Percentiles rank a stretch among this genome's conserved stretches.
These are phyloP conservation scores for Hanseniaspora osmophila DNA, from an alignment of 805 yeast species.

Conservation along the genomic window DNA sequence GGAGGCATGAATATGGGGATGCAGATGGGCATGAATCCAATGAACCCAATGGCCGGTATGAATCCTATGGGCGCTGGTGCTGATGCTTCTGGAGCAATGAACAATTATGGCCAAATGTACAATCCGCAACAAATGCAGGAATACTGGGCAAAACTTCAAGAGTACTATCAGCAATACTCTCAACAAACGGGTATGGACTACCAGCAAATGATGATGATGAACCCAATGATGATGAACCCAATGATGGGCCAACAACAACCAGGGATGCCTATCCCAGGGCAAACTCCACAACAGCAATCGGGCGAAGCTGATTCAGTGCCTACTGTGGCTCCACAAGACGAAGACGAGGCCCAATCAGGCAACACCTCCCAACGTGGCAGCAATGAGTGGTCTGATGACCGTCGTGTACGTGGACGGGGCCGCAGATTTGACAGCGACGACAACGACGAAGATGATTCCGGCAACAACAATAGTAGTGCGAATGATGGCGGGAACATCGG, in stretches of 20 bases:
- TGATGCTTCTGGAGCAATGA: constrained; percentile 10
- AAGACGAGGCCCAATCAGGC: constrained; percentile 2
- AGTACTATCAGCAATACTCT: constrained; percentile 27
- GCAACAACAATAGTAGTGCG: constrained; percentile 14
- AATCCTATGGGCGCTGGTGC: constrained; percentile 7
- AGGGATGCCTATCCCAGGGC: constrained; percentile 4
- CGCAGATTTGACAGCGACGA: constrained; percentile 8
- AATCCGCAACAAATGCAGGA: constrained; percentile 47
- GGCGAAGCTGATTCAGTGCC: constrained; percentile 11
- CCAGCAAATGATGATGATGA: constrained; percentile 22
- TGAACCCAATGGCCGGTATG: too few relatives aligned
- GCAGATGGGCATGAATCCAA: too few relatives aligned
- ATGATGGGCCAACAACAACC: constrained; percentile 9
- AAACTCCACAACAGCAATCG: constrained; percentile 8
- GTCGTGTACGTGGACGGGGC: constrained; percentile 12
- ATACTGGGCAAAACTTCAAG: constrained; percentile 49
- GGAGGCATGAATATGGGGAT: too few relatives aligned
- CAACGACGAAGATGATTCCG: constrained; percentile 12
- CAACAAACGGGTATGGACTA: constrained; percentile 24
- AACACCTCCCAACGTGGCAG: constrained; percentile 6
- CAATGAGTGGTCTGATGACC: neutral
- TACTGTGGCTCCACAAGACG: constrained; percentile 9
- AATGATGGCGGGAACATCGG: too few relatives aligned
- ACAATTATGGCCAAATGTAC: constrained; percentile 22
- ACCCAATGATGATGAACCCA: constrained; percentile 23